A percentile compares a stretch with the other conserved stretches of the same genome.
phyloP scores from a whole-genome alignment of 2,329 filamentous ascomycete species.

The Coniella vitis region DNA sequence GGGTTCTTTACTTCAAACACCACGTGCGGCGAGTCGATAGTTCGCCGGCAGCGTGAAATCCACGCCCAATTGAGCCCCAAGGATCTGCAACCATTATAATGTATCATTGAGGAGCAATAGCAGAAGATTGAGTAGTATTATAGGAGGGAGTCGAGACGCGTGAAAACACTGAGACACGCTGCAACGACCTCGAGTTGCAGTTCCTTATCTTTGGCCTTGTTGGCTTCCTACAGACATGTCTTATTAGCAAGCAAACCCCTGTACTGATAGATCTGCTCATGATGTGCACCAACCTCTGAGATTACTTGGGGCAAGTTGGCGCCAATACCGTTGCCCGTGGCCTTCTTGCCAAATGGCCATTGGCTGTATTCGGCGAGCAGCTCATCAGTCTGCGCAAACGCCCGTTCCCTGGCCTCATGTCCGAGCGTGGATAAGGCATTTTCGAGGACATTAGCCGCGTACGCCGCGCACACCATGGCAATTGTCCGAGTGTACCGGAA shows the following conservation, averaged over 20 bases:
- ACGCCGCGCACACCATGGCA: constrained; percentile 94
- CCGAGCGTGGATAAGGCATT: constrained; percentile 92
- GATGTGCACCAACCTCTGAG: constrained; percentile 49
- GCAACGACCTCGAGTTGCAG: constrained; percentile 95
- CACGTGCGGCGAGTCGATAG: not conserved
- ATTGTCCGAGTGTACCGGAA: constrained; percentile 90
- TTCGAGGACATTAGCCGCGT: constrained; percentile 95
- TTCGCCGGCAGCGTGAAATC: not conserved
- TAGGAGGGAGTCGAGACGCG: constrained; percentile 89
- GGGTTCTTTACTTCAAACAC: not conserved
- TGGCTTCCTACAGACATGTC: constrained; percentile 55
- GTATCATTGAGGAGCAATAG: not conserved
- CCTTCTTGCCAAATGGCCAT: constrained; percentile 89
- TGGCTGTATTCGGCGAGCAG: constrained; percentile 93
- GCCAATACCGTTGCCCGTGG: constrained; percentile 72
- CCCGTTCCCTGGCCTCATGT: constrained; percentile 87
- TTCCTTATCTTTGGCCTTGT: constrained; percentile 83
- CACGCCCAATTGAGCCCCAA: not conserved
- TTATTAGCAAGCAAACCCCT: not conserved
- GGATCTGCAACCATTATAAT: constrained; percentile 4
- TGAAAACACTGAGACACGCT: constrained; percentile 95
- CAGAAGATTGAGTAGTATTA: constrained; percentile 35
- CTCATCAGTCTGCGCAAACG: constrained; percentile 96
- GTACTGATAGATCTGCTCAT: constrained; percentile 1
- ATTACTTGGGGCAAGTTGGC: constrained; percentile 88